Base-by-base conservation (phyloP, 2,329 filamentous ascomycete genomes). In the Arthrobotrys sphaeroides region DNA sequence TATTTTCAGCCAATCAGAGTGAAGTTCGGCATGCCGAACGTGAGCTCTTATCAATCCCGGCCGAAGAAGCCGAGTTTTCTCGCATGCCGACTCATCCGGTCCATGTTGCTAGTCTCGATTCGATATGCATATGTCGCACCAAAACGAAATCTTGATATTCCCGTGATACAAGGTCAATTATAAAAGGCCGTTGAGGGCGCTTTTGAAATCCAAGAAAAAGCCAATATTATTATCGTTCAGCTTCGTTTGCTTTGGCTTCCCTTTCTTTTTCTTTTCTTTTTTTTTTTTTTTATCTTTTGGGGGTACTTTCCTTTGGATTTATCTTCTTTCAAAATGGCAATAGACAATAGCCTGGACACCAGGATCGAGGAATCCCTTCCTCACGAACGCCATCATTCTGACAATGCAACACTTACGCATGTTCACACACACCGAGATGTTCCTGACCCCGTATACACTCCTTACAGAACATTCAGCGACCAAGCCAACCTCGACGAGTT, bases 401-500 rank as follows among this genome's bases (percentile, higher is more conserved):
- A 62, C 28, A 64, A 72, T 51, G 59, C 67, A 64, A 72, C 67
- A 47, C 59, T 72, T 16, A 47, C 43, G 12, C 57, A 57, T 16
- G 42, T 64, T 28, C 67, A 59, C 59, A 72, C 67, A 42, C 67
- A 72, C 24, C 51, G 51, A n/a, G 51, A 55, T 2, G 10, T 13
- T 38, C 38, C 38, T 43, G 70, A 75, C 24, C 72, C 72, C 6
- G 57, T 64, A 4, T 69, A 91, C 79, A 85, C 92, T 0, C 90
- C 90, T 1, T 88, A 88, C 79, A 87, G 90, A 77, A 90, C 88
- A 13, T 84, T 92, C 26, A 88, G 84, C 76, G 84, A 85, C 62
- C 82, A 83, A 40, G 88, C 88, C 76, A 88, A 90, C 80, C 83
- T 93, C 66, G 85, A 86, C 33, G 90, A 93, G 82, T 93, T 90